Evolutionary conservation across 2,329 filamentous ascomycete species (phyloP), one percentile per base, ranked within the genome.

Genomic region (Botryotinia calthae): DNA sequence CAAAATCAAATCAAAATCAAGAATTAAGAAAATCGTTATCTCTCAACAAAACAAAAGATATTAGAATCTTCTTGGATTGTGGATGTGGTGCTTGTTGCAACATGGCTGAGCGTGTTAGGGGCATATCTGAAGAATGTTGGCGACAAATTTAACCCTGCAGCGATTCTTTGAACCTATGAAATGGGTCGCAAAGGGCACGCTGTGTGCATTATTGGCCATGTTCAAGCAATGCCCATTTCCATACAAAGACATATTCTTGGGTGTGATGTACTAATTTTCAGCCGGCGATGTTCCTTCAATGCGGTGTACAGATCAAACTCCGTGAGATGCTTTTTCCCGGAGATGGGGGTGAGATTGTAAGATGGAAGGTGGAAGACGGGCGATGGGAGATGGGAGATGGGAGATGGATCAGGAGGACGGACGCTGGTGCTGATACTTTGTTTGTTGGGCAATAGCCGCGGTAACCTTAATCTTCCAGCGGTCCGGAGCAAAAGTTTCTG

Each of bases 41-140:
- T 66, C 22, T 54, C 46, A 28, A 51, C 31, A n/a, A n/a, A 66
- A 40, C 6, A n/a, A 37, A 37, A 61, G 4, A n/a, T 12, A n/a
- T n/a, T 54, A 6, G 22, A 42, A 9, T 10, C 48, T n/a, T 40
- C 63, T 37, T 51, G 64, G 64, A 66, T 54, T 51, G 64, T 66
- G 64, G 64, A 66, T 66, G 46, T 5, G 46, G 54, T n/a, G 46
- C 46, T 67, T 14, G 42, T 67, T n/a, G 48, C 64, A 54, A n/a
- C 40, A 65, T 31, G 63, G 44, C 44, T 37, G 46, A 66, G 44
- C 12, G 18, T 16, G 18, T 34, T 34, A 10, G 46, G 8, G n/a
- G 18, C 10, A 2, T 44, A 18, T 22, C 14, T n/a, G 22, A 54
- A 54, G 64, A 54, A 66, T 66, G 64, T 37, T 51, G 5, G 34